Conservation (phyloP, 177 flowering plant species). For the Tripterygium wilfordii region DNA sequence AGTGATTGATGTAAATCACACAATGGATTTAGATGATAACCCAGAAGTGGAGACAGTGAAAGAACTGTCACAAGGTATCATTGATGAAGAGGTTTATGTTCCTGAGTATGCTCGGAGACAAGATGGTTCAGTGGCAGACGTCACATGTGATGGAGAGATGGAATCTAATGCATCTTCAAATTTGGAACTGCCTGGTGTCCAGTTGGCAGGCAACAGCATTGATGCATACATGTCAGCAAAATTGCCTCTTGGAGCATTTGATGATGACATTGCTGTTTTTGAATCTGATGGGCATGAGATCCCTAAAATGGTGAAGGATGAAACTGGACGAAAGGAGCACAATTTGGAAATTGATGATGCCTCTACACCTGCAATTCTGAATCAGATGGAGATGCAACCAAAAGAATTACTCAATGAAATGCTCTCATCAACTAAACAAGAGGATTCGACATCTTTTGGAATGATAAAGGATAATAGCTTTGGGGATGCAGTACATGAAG, state of each 20-base stretch:
- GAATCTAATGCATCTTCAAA: neutral
- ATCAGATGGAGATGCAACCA: too few species aligned
- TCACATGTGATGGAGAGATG: neutral
- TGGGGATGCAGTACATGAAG: neutral
- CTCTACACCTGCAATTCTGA: too few species aligned
- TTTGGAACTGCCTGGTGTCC: neutral
- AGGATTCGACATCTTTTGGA: too few species aligned
- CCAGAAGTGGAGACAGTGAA: neutral
- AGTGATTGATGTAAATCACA: neutral
- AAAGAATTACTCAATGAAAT: too few species aligned
- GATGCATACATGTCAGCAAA: neutral
- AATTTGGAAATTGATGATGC: too few species aligned
- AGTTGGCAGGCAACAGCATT: neutral
- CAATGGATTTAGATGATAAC: neutral
- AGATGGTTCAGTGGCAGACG: neutral
- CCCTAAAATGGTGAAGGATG: neutral
- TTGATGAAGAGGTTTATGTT: neutral
- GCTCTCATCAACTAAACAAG: too few species aligned
- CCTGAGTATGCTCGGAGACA: neutral
- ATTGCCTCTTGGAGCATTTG: neutral
- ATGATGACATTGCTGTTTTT: neutral
- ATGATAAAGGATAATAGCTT: too few species aligned
- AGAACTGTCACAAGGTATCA: neutral
- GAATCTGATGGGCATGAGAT: constrained; percentile 1
- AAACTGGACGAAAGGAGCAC: neutral